Conservation (phyloP, 163 green algal genomes). For the Chloroidium sp. region DNA sequence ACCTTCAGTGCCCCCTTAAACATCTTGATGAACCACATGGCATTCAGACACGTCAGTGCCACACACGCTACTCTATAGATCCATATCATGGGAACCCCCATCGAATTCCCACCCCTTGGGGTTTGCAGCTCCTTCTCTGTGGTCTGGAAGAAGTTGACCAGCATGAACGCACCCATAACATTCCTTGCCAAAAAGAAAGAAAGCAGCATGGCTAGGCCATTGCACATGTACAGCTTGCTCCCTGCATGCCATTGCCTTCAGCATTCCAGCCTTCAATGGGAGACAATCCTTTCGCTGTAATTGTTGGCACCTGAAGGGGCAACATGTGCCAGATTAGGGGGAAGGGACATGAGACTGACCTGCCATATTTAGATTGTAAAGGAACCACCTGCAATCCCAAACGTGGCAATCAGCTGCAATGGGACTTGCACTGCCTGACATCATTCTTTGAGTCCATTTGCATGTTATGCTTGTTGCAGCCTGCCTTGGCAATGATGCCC, state of each 20-base stretch:
- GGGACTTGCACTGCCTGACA: too few species aligned
- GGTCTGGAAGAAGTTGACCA: slow-evolving; percentile 22
- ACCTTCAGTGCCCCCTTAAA: not conserved
- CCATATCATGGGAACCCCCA: slow-evolving; percentile 21
- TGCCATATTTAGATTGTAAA: slow-evolving; percentile 22
- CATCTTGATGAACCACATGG: slow-evolving; percentile 16
- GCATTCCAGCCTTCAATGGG: too few species aligned
- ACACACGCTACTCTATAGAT: slow-evolving; percentile 22
- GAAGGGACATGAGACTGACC: too few species aligned
- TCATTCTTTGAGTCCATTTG: too few species aligned
- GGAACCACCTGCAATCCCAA: slow-evolving; percentile 24
- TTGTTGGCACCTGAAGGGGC: too few species aligned
- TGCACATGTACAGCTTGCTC: slow-evolving; percentile 30
- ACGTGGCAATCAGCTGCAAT: too few species aligned
- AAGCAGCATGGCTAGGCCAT: slow-evolving; percentile 32
- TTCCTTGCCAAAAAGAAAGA: slow-evolving; percentile 47
- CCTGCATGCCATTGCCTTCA: not conserved
- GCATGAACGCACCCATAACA: slow-evolving; percentile 25
- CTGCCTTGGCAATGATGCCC: too few species aligned
- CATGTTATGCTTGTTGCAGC: too few species aligned
- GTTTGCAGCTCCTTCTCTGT: slow-evolving; percentile 21
- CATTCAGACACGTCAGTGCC: slow-evolving; percentile 17
- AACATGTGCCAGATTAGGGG: too few species aligned
- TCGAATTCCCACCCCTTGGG: slow-evolving; percentile 4
- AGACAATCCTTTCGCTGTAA: too few species aligned